phyloP scores from a whole-genome alignment of 257 asterid species.

The Capsicum pubescens region DNA sequence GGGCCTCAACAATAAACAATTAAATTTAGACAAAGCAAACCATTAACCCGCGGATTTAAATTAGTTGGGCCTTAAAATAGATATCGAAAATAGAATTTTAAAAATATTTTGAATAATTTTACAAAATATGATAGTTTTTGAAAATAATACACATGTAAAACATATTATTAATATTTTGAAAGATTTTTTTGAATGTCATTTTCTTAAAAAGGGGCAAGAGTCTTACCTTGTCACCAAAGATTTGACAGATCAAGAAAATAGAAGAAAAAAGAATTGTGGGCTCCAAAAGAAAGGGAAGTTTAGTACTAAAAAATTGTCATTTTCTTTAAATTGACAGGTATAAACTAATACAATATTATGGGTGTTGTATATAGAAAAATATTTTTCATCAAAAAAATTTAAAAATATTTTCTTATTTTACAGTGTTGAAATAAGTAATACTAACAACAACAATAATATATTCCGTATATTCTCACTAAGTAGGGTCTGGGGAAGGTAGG shows the following conservation, averaged over 20 bases:
- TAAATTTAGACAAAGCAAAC: neutral
- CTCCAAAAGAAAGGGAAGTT: neutral
- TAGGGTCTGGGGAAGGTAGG: too few relatives aligned
- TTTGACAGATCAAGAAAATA: neutral
- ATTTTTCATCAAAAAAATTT: too few relatives aligned
- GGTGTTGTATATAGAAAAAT: too few relatives aligned
- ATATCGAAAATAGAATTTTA: too few relatives aligned
- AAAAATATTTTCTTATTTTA: too few relatives aligned
- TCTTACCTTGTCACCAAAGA: neutral
- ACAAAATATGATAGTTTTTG: neutral
- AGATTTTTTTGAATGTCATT: neutral
- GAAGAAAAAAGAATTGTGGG: neutral
- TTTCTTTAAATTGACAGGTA: neutral
- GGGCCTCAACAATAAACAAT: neutral
- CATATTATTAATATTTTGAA: neutral
- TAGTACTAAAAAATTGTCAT: neutral
- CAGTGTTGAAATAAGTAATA: too few relatives aligned
- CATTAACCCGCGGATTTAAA: neutral
- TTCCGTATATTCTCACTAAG: too few relatives aligned
- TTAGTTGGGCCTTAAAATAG: too few relatives aligned
- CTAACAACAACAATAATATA: too few relatives aligned
- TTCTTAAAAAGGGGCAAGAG: neutral
- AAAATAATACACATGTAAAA: neutral
- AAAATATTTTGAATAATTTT: neutral
- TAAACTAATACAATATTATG: too few relatives aligned